Evolutionary conservation across 345 rosid species (phyloP).

Genomic region (Combretum micranthum): DNA sequence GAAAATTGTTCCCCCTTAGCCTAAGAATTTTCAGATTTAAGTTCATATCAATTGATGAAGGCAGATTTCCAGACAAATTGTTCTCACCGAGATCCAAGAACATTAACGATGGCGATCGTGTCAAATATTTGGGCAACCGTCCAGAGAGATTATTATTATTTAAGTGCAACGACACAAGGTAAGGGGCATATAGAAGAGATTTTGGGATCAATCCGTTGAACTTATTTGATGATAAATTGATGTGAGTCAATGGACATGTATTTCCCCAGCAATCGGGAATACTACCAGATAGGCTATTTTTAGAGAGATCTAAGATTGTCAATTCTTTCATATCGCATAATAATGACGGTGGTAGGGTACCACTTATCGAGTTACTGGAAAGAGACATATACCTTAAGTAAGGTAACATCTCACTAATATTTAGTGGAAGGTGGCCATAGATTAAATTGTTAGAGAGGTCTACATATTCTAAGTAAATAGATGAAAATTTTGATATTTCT

Average conservation of each 20-base stretch:
- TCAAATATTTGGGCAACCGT: not conserved
- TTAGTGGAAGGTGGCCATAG: no score
- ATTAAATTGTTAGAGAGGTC: not conserved
- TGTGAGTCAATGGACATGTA: not conserved
- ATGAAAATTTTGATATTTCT: not conserved
- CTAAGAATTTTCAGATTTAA: not conserved
- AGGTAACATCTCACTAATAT: not conserved
- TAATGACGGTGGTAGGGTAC: not conserved
- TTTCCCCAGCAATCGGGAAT: conserved; percentile 8
- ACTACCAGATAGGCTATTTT: conserved; percentile 2
- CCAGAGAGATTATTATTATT: conserved; percentile 8
- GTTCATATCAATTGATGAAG: not conserved
- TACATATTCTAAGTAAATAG: not conserved
- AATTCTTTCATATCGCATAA: not conserved
- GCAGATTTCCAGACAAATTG: not conserved
- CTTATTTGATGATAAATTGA: conserved; percentile 2
- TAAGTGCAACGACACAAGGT: not conserved
- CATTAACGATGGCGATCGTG: not conserved
- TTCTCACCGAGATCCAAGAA: conserved; percentile 9
- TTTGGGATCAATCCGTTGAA: conserved; percentile 1
- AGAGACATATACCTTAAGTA: no score
- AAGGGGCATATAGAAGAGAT: not conserved
- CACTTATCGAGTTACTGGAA: not conserved
- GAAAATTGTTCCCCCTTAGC: not conserved
- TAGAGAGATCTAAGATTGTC: not conserved